These are phyloP conservation scores for Leucocoprinus leucothites DNA, from an alignment of 768 basidiomycete genomes.

Conservation along the genomic window DNA sequence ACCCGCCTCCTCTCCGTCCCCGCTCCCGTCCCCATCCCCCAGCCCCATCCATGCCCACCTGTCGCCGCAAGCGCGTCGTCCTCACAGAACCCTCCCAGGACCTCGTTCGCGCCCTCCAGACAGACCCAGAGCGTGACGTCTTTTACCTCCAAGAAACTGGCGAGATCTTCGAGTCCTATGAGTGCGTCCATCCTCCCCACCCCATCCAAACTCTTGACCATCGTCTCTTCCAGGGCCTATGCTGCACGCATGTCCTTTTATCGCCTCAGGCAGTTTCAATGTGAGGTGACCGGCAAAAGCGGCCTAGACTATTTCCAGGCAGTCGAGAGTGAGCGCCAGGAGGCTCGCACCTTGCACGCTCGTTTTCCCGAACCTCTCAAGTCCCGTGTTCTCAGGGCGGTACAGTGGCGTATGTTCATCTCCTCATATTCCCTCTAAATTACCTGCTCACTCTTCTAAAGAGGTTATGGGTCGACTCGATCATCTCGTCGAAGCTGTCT, in stretches of 20 bases:
- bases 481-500: conserved; percentile 91
- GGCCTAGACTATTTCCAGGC: conserved; percentile 94
- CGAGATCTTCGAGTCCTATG: conserved; percentile 96
- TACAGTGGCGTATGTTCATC: conserved; percentile 90
- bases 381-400: conserved; percentile 83
- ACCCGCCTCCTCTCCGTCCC: conserved; percentile 23
- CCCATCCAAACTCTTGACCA: conserved; percentile 23
- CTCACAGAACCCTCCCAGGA: conserved; percentile 77
- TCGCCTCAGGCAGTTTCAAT: conserved; percentile 91
- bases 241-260: conserved; percentile 94
- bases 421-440: conserved; percentile 15
- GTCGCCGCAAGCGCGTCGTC: conserved; percentile 86
- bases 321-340: conserved; percentile 84
- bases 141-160: conserved; percentile 93
- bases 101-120: conserved; percentile 62
- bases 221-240: conserved; percentile 55
- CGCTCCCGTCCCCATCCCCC: conserved; percentile 19
- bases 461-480: conserved; percentile 97
- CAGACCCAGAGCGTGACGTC: conserved; percentile 71
- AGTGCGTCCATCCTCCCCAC: conserved; percentile 55
- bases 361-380: conserved; percentile 94
- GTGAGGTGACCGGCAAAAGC: conserved; percentile 95
- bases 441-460: conserved; percentile 29
- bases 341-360: conserved; percentile 85
- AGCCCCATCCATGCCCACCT: conserved; percentile 67